Conservation (phyloP, 2,329 filamentous ascomycete genomes). For the Aspergillus transmontanensis region DNA sequence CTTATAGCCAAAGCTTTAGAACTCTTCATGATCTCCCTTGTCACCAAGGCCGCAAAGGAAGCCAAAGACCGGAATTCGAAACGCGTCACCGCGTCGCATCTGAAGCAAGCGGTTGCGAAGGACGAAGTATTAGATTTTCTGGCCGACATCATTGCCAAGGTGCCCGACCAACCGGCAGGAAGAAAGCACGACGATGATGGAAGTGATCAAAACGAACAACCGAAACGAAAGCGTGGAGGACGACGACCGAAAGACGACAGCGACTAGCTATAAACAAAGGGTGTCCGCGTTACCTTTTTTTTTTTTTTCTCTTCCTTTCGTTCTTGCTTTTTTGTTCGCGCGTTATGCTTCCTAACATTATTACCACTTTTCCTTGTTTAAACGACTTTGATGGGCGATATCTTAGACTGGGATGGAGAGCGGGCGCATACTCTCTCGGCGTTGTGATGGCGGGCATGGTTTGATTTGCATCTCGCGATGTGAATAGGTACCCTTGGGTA, state of each 20-base stretch:
- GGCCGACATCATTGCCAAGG: conserved; percentile 83
- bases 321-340: not conserved
- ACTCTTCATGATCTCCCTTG: conserved; percentile 95
- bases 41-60: conserved; percentile 82
- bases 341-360: conserved; percentile 1
- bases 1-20: conserved; percentile 82
- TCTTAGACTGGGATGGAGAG: conserved; percentile 29
- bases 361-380: conserved; percentile 17
- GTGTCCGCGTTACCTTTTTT: not conserved
- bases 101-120: conserved; percentile 85
- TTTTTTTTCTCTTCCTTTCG: not conserved
- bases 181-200: conserved; percentile 48
- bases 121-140: conserved; percentile 96
- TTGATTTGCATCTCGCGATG: conserved; percentile 26
- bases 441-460: conserved; percentile 26
- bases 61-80: conserved; percentile 83
- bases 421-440: conserved; percentile 29
- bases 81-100: conserved; percentile 83
- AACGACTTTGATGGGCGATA: conserved; percentile 31
- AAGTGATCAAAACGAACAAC: conserved; percentile 51
- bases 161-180: conserved; percentile 63
- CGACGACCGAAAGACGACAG: conserved; percentile 45
- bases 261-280: conserved; percentile 25
- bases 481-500: conserved; percentile 18
- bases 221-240: conserved; percentile 49